Evolutionary conservation across 352 stramenopile genomes (phyloP), one percentile per base, ranked within the genome.

Genomic region (Pythium inflatum): DNA sequence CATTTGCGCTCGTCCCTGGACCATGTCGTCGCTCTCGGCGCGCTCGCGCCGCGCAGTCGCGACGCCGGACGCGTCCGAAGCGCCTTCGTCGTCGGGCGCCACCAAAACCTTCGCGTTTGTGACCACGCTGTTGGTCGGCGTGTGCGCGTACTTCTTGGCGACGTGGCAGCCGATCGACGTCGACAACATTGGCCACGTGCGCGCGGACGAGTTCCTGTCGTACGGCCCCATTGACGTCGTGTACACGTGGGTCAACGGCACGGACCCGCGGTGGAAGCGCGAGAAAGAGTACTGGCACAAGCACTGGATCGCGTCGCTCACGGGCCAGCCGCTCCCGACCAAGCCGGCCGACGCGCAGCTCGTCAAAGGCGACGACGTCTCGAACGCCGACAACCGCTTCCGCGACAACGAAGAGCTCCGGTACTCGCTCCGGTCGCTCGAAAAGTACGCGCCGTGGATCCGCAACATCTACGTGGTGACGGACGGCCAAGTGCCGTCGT

Each of bases 161-260:
- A 65, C 49, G 20, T 76, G 69, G 69, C 30, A 25, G 46, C 60
- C 71, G 18, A 38, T 73, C 7, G 72, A 87, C 60, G 72, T 56
- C 56, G 54, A 70, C 54, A 95, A 94, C 70, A 92, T 95, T 36
- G 88, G 88, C 61, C 66, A 77, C 67, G 85, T 94, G 45, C 71
- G 73, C 40, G 54, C 82, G 12, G 57, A 76, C 28, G 76, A 83
- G 9, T 93, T 74, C 53, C 63, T 95, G 14, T 71, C 82, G 5
- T 96, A 96, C 68, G 87, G 85, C 0, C 85, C 90, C 18, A 97
- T 98, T 58, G 95, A 98, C 75, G 93, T 97, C 28, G 95, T 98
- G 27, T 98, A 98, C 77, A 98, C 95, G 67, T 98, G 95, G 95
- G 94, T 98, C 50, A 98, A 98, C 68, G 95, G 95, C 50, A 96